Evolutionary conservation across 352 stramenopile species (phyloP).

Genomic region (Phytophthora citricola): DNA sequence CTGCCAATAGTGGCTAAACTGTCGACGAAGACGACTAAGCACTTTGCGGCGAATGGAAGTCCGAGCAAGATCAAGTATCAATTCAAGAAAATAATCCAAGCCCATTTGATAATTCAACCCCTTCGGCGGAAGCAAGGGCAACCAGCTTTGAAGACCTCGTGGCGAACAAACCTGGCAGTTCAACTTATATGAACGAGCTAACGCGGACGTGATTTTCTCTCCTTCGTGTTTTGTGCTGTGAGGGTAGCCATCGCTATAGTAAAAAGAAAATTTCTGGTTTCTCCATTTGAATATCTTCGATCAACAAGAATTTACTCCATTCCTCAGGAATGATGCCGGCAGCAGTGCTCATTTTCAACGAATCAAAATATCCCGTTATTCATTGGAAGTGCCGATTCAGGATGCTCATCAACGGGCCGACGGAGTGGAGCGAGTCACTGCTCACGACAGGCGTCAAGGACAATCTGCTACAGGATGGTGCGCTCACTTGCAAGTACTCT

Average conservation of each 20-base stretch:
- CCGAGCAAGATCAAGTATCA: background rate
- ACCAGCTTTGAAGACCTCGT: background rate
- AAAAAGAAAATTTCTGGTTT: too few relatives aligned
- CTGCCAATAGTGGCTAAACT: conserved; percentile 12
- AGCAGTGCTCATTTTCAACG: conserved; percentile 11
- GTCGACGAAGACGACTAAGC: conserved; percentile 15
- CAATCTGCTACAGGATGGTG: conserved; percentile 54
- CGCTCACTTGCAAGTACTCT: background rate
- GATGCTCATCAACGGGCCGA: conserved; percentile 54
- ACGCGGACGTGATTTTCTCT: background rate
- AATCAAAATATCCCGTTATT: conserved; percentile 21
- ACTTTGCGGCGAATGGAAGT: conserved; percentile 3
- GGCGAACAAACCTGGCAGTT: background rate
- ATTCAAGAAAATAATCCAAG: background rate
- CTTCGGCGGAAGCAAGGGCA: conserved; percentile 1
- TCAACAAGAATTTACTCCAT: too few relatives aligned
- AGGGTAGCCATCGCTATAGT: too few relatives aligned
- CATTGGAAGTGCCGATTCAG: conserved; percentile 10
- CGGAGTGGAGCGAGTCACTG: conserved; percentile 46
- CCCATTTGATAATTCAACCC: background rate
- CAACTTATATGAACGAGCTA: background rate
- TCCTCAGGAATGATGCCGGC: too few relatives aligned
- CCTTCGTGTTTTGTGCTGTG: background rate
- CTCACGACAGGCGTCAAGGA: conserved; percentile 35
- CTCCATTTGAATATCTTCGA: too few relatives aligned